Conservation (phyloP, 176 grass and related monocot genomes). For the Aegilops umbellulata region DNA sequence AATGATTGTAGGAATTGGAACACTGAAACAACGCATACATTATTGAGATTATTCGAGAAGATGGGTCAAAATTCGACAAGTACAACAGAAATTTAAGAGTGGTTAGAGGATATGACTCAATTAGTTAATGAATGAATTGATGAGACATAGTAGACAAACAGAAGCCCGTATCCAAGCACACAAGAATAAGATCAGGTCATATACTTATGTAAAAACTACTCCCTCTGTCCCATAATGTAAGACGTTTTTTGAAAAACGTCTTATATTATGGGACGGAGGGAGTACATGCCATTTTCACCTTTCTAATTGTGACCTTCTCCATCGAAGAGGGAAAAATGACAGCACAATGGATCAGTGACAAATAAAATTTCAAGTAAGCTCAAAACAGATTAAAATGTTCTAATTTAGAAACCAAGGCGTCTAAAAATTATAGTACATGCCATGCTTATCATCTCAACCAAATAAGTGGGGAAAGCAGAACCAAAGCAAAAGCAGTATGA, state of each 20-base stretch:
- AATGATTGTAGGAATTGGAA: background rate
- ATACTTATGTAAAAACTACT: background rate
- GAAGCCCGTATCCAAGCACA: no score
- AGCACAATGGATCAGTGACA: background rate
- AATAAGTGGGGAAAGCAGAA: background rate
- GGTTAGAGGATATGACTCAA: background rate
- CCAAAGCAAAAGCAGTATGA: background rate
- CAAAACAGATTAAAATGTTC: background rate
- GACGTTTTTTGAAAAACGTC: no score
- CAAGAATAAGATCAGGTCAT: no score
- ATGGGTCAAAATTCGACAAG: background rate
- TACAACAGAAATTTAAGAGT: background rate
- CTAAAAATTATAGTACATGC: background rate
- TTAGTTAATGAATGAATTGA: no score
- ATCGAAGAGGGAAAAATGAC: background rate
- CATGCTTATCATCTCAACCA: background rate
- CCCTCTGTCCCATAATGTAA: no score
- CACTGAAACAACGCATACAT: background rate
- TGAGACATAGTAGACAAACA: no score
- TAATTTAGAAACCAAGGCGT: background rate
- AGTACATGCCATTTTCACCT: background rate
- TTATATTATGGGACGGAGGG: no score
- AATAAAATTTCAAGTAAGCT: background rate
- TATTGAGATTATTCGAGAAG: background rate
- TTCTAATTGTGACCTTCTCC: no score